phyloP scores from a whole-genome alignment of 192 early-diverging fungal species.

The Entomortierella lignicola region DNA sequence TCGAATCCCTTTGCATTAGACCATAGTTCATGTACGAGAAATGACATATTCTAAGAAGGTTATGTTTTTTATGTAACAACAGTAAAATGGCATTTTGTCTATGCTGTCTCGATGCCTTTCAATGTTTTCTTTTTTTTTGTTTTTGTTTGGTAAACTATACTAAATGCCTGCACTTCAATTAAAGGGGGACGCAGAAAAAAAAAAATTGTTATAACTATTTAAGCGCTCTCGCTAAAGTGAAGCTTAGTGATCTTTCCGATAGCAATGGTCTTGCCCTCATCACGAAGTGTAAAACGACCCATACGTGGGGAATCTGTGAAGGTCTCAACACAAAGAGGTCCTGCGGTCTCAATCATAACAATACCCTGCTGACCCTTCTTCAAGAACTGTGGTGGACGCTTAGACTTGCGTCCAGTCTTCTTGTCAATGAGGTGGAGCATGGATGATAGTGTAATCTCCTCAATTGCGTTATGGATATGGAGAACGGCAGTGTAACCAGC shows the following conservation, averaged over 20 bases:
- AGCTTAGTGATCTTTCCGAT: slow-evolving; percentile 96
- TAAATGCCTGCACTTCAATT: background rate
- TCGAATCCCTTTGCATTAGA: no score
- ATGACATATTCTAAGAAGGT: no score
- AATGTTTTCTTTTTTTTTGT: background rate
- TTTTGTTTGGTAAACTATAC: background rate
- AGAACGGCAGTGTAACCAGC: slow-evolving; percentile 95
- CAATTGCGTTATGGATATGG: slow-evolving; percentile 89
- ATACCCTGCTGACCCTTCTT: slow-evolving; percentile 93
- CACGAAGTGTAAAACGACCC: slow-evolving; percentile 98
- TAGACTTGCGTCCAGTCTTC: slow-evolving; percentile 90
- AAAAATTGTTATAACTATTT: slow-evolving; percentile 2
- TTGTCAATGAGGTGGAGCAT: slow-evolving; percentile 93
- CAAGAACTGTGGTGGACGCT: slow-evolving; percentile 90
- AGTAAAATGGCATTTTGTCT: no score
- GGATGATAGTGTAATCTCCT: slow-evolving; percentile 86
- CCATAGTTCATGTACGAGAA: no score
- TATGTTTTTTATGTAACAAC: no score
- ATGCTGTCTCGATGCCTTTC: background rate
- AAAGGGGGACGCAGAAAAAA: background rate
- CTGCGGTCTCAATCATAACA: slow-evolving; percentile 82
- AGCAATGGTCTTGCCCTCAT: slow-evolving; percentile 96
- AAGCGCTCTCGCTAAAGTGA: slow-evolving; percentile 11
- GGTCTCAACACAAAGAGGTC: slow-evolving; percentile 87
- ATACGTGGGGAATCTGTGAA: slow-evolving; percentile 90